Base-by-base conservation (phyloP, 73 alveolate genomes). In the Paramecium caudatum region DNA sequence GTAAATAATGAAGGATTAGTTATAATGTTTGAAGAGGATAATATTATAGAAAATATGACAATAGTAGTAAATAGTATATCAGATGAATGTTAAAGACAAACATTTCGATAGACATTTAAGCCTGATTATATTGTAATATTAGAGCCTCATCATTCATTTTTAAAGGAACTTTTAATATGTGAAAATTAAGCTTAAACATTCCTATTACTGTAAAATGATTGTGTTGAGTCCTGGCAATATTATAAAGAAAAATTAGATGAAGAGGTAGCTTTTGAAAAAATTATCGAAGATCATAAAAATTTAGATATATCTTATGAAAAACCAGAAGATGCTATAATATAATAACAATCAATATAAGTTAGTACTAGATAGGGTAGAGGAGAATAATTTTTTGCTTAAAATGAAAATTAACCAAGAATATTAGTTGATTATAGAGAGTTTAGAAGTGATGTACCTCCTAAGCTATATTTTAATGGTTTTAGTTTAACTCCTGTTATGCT, bases 371-470 rank as follows among this genome's bases (percentile, higher is more conserved):
- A 74, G 43, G 88, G 88, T 21, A 74, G 17, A 21, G 88, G 88
- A 16, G 39, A 41, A 39, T 37, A 74, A 10, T 74, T 41, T 37
- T 74, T 41, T 21, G 2, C 36, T n/a, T 37, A 43, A 61, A 15
- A 30, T 82, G 82, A 37, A 70, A 61, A 55, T 70, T 46, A 92
- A 90, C 69, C 83, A 81, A 91, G 91, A 87, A 74, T 61, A 4
- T 91, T 94, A 6, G 95, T 96, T 4, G 99, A 96, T 78, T 90
- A 91, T 91, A 92, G 99, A 84, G 99, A 96, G 82, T 95, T 96
- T 91, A 90, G 96, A 4, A 62, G 97, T 17, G 90, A 93, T 33
- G 93, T 96, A 4, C 99, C 99, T 15, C 91, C 94, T 82, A 87
- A 90, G 62, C 69, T 96, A 49, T 94, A 94, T 80, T 94, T 95